Evolutionary conservation across 2,329 filamentous ascomycete species (phyloP).

Genomic region (Cadophora sp.): DNA sequence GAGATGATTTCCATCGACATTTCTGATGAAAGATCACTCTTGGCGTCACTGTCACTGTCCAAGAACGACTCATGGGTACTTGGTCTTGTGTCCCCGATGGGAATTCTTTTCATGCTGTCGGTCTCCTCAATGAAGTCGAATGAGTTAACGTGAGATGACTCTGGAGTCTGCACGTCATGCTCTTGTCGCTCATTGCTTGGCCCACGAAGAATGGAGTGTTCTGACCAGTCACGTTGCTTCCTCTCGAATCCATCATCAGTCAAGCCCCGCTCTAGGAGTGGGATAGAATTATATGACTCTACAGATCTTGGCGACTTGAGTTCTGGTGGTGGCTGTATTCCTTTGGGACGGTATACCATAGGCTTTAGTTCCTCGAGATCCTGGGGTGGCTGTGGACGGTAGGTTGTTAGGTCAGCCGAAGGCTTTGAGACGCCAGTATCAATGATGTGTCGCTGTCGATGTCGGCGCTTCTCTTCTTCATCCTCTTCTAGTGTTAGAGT

Average conservation of each 20-base stretch:
- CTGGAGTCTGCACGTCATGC: constrained; percentile 37
- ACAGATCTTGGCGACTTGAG: constrained; percentile 65
- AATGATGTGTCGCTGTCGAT: constrained; percentile 54
- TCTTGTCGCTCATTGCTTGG: constrained; percentile 49
- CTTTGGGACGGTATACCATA: constrained; percentile 40
- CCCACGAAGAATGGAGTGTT: constrained; percentile 60
- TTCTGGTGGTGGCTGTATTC: constrained; percentile 46
- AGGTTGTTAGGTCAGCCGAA: constrained; percentile 37
- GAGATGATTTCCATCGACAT: constrained; percentile 58
- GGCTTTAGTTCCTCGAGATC: constrained; percentile 38
- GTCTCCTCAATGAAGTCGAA: constrained; percentile 63
- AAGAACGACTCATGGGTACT: constrained; percentile 46
- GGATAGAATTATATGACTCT: constrained; percentile 78
- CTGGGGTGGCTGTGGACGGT: constrained; percentile 32
- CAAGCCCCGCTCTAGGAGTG: constrained; percentile 73
- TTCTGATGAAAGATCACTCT: constrained; percentile 68
- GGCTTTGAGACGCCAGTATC: constrained; percentile 49
- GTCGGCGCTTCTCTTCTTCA: constrained; percentile 51
- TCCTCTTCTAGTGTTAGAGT: constrained; percentile 35
- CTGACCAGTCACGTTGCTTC: constrained; percentile 56
- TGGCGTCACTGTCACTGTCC: constrained; percentile 45
- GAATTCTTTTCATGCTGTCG: constrained; percentile 50
- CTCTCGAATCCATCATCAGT: constrained; percentile 57
- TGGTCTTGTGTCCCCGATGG: constrained; percentile 31
- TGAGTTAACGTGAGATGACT: constrained; percentile 50